These are phyloP conservation scores for Picea abies DNA, from an alignment of 83 land plant genomes.

Conservation along the genomic window DNA sequence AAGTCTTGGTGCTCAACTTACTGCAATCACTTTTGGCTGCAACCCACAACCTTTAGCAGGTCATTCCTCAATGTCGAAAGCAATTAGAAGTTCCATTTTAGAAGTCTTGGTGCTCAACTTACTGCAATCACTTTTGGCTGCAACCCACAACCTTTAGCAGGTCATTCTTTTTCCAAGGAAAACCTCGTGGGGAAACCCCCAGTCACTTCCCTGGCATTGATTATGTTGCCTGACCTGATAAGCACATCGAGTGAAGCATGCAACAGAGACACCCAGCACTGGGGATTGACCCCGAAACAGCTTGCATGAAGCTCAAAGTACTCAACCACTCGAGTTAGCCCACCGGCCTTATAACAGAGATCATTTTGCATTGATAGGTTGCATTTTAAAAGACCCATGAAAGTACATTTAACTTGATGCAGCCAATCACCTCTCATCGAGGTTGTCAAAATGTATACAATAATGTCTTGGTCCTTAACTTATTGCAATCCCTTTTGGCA, in stretches of 20 bases:
- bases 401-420: no score
- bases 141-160: neutral
- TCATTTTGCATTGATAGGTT: neutral
- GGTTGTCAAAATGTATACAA: neutral
- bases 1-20: neutral
- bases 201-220: no score
- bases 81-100: neutral
- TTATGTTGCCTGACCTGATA: no score
- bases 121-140: neutral
- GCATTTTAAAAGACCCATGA: no score
- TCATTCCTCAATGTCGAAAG: neutral
- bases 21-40: neutral
- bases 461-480: neutral
- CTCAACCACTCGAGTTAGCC: no score
- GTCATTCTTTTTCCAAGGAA: neutral
- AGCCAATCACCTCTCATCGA: neutral
- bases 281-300: no score
- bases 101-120: neutral
- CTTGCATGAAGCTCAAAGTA: no score
- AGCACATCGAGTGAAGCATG: no score
- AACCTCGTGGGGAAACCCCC: no score
- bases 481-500: neutral
- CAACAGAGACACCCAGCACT: no score
- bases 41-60: neutral
- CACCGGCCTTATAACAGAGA: neutral